Percentiles rank a stretch among this genome's conserved stretches.
These are phyloP conservation scores for Chlamydomonas reinhardtii DNA, from an alignment of 163 green algal species.

Conservation along the genomic window DNA sequence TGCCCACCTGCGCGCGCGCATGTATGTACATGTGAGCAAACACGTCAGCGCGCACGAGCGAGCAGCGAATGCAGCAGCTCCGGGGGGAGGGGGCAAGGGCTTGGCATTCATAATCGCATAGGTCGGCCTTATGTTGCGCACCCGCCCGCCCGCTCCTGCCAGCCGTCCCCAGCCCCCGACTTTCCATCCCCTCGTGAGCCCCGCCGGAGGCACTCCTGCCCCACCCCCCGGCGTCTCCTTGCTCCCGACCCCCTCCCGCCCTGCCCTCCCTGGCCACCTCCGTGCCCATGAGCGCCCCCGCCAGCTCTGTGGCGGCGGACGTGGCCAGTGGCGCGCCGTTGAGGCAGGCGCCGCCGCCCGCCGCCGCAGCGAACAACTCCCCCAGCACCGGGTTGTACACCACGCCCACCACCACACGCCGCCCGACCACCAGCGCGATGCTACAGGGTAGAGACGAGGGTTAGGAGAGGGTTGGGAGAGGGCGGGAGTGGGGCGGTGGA, in stretches of 20 bases:
- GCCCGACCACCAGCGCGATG: constrained; percentile 88
- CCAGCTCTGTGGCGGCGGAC: constrained; percentile 70
- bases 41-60: too few species aligned
- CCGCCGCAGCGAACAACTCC: constrained; percentile 88
- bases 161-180: too few species aligned
- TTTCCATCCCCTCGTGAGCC: too few species aligned
- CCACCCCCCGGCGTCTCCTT: too few species aligned
- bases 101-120: too few species aligned
- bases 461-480: neutral
- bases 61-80: too few species aligned
- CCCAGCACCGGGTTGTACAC: constrained; percentile 95
- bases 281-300: constrained; percentile 86
- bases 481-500: neutral
- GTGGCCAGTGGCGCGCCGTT: constrained; percentile 81
- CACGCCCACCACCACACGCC: constrained; percentile 83
- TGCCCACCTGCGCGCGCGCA: constrained; percentile 72
- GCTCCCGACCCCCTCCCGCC: too few species aligned
- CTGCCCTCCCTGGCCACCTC: constrained; percentile 67
- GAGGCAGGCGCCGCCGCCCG: constrained; percentile 78
- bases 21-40: too few species aligned
- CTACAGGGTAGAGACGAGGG: constrained; percentile 35
- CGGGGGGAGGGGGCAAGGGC: too few species aligned
- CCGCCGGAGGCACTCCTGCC: too few species aligned
- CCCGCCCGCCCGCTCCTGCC: too few species aligned
- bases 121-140: too few species aligned